These are phyloP conservation scores for Claviceps arundinis DNA, from an alignment of 2,329 filamentous ascomycete species.

Conservation along the genomic window DNA sequence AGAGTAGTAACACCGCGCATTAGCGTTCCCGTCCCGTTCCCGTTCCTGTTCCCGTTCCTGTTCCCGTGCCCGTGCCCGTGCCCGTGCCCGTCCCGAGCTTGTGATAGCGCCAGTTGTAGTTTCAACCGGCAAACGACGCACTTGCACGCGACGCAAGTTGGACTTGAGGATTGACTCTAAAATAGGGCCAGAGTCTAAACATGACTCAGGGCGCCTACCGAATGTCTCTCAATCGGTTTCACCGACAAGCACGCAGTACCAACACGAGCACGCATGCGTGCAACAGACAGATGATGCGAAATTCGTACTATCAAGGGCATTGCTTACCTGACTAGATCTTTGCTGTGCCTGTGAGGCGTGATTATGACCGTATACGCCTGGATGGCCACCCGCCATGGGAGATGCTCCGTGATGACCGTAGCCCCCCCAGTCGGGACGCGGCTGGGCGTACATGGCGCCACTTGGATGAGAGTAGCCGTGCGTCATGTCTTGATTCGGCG, in stretches of 20 bases:
- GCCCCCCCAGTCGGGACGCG: conserved; percentile 61
- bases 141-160: too few relatives aligned
- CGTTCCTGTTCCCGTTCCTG: too few relatives aligned
- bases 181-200: too few relatives aligned
- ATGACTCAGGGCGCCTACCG: too few relatives aligned
- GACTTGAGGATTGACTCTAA: too few relatives aligned
- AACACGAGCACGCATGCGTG: neutral
- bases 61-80: too few relatives aligned
- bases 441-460: conserved; percentile 51
- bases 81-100: too few relatives aligned
- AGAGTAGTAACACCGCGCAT: conserved; percentile 18
- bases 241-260: too few relatives aligned
- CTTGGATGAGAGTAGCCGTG: conserved; percentile 57
- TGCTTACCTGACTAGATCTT: conserved; percentile 47
- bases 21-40: neutral
- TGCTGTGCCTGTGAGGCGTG: conserved; percentile 41
- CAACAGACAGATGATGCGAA: neutral
- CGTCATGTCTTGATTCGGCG: conserved; percentile 72
- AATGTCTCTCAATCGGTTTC: too few relatives aligned
- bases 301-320: neutral
- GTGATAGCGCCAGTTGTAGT: too few relatives aligned
- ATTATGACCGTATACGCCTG: conserved; percentile 38
- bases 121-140: too few relatives aligned
- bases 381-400: conserved; percentile 37
- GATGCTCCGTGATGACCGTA: conserved; percentile 44